These are phyloP conservation scores for Arachnomyces sp. DNA, from an alignment of 2,329 filamentous ascomycete genomes.

Conservation along the genomic window DNA sequence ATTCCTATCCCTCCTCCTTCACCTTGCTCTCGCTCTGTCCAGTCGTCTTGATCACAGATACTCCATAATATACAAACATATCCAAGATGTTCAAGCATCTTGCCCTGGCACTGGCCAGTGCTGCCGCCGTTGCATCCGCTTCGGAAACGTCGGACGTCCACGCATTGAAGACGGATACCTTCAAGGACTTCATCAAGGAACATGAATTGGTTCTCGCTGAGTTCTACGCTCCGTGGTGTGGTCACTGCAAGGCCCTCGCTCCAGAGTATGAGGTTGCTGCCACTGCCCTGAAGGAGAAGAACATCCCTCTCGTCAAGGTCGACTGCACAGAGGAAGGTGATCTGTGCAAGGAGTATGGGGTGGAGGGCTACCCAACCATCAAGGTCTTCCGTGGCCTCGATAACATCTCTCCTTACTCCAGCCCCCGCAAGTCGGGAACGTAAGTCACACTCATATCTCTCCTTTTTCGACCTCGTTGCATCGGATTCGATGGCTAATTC, in stretches of 20 bases:
- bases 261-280: constrained; percentile 45
- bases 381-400: constrained; percentile 96
- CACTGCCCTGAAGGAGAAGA: constrained; percentile 41
- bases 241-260: constrained; percentile 95
- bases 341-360: constrained; percentile 80
- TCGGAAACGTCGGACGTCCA: constrained; percentile 63
- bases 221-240: constrained; percentile 96
- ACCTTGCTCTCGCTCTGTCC: constrained; percentile 4
- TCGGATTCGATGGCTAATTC: constrained; percentile 19
- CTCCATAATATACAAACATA: not conserved
- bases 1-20: constrained; percentile 6
- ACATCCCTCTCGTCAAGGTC: constrained; percentile 42
- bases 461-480: no score
- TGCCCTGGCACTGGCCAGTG: constrained; percentile 30
- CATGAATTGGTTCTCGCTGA: constrained; percentile 90
- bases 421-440: constrained; percentile 78
- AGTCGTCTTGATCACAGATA: no score
- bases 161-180: constrained; percentile 77
- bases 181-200: constrained; percentile 74
- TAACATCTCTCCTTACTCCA: constrained; percentile 72
- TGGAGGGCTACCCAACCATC: constrained; percentile 96
- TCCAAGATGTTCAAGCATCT: constrained; percentile 32
- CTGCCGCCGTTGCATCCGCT: constrained; percentile 28
- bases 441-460: constrained; percentile 27
- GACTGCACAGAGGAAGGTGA: constrained; percentile 94